phyloP scores from a whole-genome alignment of 225 moss, liverwort and hornwort species.

The Pseudoscleropodium purum region DNA sequence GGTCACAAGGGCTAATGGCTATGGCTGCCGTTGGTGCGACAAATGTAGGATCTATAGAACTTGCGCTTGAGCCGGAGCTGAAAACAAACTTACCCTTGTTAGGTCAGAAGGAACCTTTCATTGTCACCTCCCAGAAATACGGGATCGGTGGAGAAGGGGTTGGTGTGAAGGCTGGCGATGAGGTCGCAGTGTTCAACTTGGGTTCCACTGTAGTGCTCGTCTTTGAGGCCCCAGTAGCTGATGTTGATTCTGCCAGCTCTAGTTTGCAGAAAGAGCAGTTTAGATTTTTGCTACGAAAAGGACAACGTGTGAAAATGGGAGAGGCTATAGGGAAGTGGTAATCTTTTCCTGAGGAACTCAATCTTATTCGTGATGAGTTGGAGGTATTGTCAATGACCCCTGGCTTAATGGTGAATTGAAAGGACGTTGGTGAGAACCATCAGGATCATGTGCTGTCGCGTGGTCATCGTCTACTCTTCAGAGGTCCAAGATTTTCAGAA shows the following conservation, averaged over 20 bases:
- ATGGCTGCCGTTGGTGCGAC: conserved; percentile 96
- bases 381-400: neutral
- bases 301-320: conserved; percentile 81
- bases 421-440: neutral
- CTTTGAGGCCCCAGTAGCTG: conserved; percentile 62
- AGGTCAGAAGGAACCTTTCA: conserved; percentile 23
- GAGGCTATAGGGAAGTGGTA: conserved; percentile 71
- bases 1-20: conserved; percentile 95
- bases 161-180: conserved; percentile 80
- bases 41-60: conserved; percentile 91
- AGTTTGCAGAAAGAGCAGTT: conserved; percentile 31
- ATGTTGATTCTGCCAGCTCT: neutral
- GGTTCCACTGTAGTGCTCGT: conserved; percentile 93
- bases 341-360: neutral
- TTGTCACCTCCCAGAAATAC: conserved; percentile 45
- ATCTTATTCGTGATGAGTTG: neutral
- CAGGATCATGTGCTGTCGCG: neutral
- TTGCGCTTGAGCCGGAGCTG: conserved; percentile 74
- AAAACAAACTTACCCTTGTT: conserved; percentile 62
- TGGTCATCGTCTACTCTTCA: neutral
- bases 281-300: conserved; percentile 47
- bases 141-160: conserved; percentile 50
- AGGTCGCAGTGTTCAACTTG: conserved; percentile 92
- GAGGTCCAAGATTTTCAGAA: neutral
- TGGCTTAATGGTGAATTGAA: neutral